Base-by-base conservation (phyloP, 1,284 basidiomycete species). In the Austroboletus novae-zelandiae region DNA sequence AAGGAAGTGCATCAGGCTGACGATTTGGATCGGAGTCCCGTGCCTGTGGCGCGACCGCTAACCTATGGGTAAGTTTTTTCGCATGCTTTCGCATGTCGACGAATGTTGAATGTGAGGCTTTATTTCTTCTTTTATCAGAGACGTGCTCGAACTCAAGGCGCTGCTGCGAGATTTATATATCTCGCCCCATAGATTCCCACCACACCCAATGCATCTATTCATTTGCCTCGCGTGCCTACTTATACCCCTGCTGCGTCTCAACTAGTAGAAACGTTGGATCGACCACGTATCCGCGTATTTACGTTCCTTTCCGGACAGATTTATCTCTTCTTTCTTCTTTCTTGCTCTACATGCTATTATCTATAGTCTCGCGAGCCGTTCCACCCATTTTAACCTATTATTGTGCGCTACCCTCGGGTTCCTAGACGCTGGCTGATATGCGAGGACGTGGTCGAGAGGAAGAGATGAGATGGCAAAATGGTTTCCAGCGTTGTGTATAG, bases 21-120 rank as follows among this genome's bases (percentile, higher is more conserved):
- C 61, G 84, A 86, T 49, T 87, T 84, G 84, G 84, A 87, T 65
- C 74, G 84, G 6, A 81, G 78, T 3, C 80, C 81, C 0, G 72
- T 72, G 2, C 78, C 80, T 45, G 75, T 79, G 23, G 56, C 75
- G 5, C 67, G 68, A n/a, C 74, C 70, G 51, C 64, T 83, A 50
- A 71, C 74, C 1, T 83, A 80, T 54, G 73, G 76, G 79, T 83
- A 53, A 69, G 78, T 73, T 35, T 41, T 46, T 2, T 32, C 25
- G 35, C 2, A 13, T 23, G 20, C 8, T 36, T 30, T 2, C 25
- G 4, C 20, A 23, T 35, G 9, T 39, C 27, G 1, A 34, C 27
- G 25, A 4, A n/a, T 44, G 45, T 47, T 31, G 50, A 43, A 30
- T 17, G 18, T 5, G 31, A 32, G 14, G 35, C 35, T 36, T 3